These are phyloP conservation scores for Sarcocystis neurona DNA, from an alignment of 169 alveolate species.

Conservation along the genomic window DNA sequence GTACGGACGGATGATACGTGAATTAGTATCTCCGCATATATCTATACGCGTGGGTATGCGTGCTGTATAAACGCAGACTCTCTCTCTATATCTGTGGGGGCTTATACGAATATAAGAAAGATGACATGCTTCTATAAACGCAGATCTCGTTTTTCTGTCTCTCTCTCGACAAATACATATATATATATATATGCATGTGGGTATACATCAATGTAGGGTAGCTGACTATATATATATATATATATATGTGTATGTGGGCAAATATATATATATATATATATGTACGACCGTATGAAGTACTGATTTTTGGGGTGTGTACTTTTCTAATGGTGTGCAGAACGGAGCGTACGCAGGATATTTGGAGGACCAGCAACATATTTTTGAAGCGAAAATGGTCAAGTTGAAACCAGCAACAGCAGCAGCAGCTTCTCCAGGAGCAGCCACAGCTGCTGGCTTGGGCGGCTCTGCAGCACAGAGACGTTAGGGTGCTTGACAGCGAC, in stretches of 20 bases:
- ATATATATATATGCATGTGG: no score
- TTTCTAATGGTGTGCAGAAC: neutral
- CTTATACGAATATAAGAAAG: no score
- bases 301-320: neutral
- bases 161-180: neutral
- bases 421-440: neutral
- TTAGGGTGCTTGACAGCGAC: neutral
- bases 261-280: no score
- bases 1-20: no score
- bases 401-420: neutral
- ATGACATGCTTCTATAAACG: no score
- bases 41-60: no score
- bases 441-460: neutral
- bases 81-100: no score
- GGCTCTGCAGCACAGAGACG: neutral
- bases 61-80: no score
- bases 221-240: neutral
- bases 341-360: constrained; percentile 42
- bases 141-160: no score
- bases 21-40: no score
- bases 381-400: neutral
- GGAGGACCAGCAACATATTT: constrained; percentile 42
- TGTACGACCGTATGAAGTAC: neutral
- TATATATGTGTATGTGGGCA: neutral
- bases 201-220: neutral